phyloP scores from a whole-genome alignment of 169 alveolate species.

The Plasmodium vivax region DNA sequence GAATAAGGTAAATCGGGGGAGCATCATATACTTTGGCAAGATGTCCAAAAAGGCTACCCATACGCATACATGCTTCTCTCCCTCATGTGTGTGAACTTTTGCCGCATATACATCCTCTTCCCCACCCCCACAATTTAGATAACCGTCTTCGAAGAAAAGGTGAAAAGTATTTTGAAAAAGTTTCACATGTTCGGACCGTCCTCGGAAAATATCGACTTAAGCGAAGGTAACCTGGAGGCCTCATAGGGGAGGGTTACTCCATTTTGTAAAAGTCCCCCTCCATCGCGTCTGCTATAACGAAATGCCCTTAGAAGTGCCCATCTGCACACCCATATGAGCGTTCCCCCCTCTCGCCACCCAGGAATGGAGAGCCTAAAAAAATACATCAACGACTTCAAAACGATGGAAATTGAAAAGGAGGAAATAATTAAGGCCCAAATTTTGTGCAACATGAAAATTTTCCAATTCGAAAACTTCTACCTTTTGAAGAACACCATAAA shows the following conservation, averaged over 20 bases:
- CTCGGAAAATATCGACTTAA: conserved; percentile 63
- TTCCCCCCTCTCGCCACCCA: not conserved
- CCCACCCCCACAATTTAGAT: conserved; percentile 20
- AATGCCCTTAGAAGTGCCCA: not conserved
- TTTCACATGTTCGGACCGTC: conserved; percentile 56
- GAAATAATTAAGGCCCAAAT: conserved; percentile 74
- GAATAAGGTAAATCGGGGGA: conserved; percentile 32
- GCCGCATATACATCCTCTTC: not conserved
- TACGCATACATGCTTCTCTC: not conserved
- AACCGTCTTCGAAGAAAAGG: conserved; percentile 50
- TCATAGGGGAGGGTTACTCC: not conserved
- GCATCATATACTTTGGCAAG: not conserved
- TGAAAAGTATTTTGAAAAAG: conserved; percentile 52
- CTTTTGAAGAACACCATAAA: conserved; percentile 62
- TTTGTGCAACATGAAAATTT: conserved; percentile 71
- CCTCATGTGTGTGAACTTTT: not conserved
- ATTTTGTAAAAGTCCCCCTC: not conserved
- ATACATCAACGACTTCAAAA: conserved; percentile 63
- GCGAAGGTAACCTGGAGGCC: conserved; percentile 20
- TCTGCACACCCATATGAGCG: not conserved
- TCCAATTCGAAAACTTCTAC: conserved; percentile 54
- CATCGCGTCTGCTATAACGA: not conserved
- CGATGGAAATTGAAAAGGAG: conserved; percentile 56
- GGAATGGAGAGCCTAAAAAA: conserved; percentile 70
- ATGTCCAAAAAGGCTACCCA: not conserved